Evolutionary conservation across 164 flowering plant species (phyloP).

Genomic region (Hamamelis virginiana): DNA sequence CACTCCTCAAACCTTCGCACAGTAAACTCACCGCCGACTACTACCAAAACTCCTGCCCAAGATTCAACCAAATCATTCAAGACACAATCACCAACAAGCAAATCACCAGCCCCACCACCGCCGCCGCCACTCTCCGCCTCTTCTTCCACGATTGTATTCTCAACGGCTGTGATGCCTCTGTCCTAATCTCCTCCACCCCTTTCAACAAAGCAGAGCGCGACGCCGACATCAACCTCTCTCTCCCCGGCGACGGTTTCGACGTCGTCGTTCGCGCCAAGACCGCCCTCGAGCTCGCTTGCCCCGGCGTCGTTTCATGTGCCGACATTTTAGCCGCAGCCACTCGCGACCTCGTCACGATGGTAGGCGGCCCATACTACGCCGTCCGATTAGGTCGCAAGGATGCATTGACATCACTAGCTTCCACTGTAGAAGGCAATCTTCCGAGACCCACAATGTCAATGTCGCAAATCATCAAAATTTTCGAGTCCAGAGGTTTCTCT

Average conservation of each 20-base stretch:
- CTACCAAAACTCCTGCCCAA: conserved; percentile 53
- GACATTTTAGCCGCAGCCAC: conserved; percentile 76
- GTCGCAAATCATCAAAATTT: conserved; percentile 35
- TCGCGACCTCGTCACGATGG: conserved; percentile 59
- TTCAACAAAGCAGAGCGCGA: conserved; percentile 69
- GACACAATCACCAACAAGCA: conserved; percentile 50
- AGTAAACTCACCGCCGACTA: conserved; percentile 21
- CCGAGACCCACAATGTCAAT: conserved; percentile 48
- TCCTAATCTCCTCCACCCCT: conserved; percentile 55
- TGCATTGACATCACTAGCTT: conserved; percentile 36
- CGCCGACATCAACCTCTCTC: conserved; percentile 66
- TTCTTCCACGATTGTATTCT: conserved; percentile 64
- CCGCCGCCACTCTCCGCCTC: conserved; percentile 61
- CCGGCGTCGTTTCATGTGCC: conserved; percentile 74
- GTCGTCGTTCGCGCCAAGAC: conserved; percentile 64
- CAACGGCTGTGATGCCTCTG: conserved; percentile 70
- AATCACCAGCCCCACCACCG: conserved; percentile 54
- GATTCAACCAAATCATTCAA: conserved; percentile 40
- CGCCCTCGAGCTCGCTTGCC: conserved; percentile 72
- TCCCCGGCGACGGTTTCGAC: conserved; percentile 88
- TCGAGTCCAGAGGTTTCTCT: conserved; percentile 37
- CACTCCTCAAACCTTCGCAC: conserved; percentile 7
- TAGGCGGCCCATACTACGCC: conserved; percentile 73
- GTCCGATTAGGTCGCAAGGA: conserved; percentile 63
- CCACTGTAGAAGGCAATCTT: conserved; percentile 38